Conservation (phyloP, 768 basidiomycete genomes). For the Lyophyllum decastes region DNA sequence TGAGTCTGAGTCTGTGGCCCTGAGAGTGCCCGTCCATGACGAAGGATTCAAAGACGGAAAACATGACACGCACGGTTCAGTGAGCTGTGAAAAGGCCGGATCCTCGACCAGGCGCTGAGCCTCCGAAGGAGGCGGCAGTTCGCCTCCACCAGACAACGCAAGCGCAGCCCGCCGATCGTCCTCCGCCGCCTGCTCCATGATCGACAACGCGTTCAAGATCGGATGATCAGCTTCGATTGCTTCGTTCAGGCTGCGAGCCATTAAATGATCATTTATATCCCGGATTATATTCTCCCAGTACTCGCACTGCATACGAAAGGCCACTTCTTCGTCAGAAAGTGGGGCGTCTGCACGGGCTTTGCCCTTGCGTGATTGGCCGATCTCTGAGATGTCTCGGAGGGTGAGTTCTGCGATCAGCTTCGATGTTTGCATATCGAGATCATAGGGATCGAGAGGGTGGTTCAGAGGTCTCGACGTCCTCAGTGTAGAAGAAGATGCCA, state of each 20-base stretch:
- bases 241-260: conserved; percentile 18
- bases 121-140: conserved; percentile 13
- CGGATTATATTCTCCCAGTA: conserved; percentile 8
- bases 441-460: neutral
- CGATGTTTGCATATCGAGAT: conserved; percentile 11
- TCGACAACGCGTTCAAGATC: conserved; percentile 8
- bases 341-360: conserved; percentile 19
- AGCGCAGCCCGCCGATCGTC: conserved; percentile 20
- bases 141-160: conserved; percentile 7
- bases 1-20: neutral
- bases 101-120: conserved; percentile 18
- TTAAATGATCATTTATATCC: conserved; percentile 7
- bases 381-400: conserved; percentile 14
- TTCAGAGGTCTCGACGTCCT: neutral
- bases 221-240: conserved; percentile 16
- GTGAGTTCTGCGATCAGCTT: conserved; percentile 9
- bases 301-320: conserved; percentile 15
- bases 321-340: conserved; percentile 20
- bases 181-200: conserved; percentile 17
- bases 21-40: neutral
- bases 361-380: conserved; percentile 18
- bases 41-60: neutral
- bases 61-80: conserved; percentile 6
- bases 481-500: conserved; percentile 6
- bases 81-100: conserved; percentile 4